Evolutionary conservation across 2,329 filamentous ascomycete genomes (phyloP).

Genomic region (Talaromyces sp.): DNA sequence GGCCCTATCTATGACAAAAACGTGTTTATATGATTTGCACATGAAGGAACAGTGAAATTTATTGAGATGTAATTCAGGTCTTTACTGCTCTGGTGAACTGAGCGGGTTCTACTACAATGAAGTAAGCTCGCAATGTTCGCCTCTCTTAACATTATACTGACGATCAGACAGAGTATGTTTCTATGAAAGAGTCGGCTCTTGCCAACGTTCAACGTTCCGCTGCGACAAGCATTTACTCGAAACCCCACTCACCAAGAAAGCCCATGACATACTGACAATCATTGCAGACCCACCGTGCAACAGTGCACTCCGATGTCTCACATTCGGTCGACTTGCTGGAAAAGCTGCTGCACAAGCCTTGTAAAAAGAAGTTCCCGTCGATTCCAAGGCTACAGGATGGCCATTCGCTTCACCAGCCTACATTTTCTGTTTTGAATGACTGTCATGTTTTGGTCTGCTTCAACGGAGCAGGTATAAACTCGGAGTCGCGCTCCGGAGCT

Average conservation of each 20-base stretch:
- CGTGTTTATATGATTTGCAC: neutral
- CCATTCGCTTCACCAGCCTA: neutral
- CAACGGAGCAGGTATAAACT: no score
- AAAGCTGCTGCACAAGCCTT: neutral
- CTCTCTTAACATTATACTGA: neutral
- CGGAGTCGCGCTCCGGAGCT: no score
- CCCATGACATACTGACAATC: neutral
- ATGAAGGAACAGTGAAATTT: neutral
- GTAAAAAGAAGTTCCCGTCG: neutral
- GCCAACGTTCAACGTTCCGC: neutral
- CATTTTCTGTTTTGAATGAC: neutral
- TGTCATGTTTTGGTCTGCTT: neutral
- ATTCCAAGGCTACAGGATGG: no score
- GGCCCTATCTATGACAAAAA: neutral
- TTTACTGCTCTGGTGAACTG: neutral
- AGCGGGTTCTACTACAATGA: neutral
- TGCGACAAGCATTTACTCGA: neutral
- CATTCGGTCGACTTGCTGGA: conserved; percentile 1
- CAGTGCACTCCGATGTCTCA: neutral
- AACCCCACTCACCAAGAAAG: neutral
- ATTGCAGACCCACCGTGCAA: neutral
- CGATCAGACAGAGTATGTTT: neutral
- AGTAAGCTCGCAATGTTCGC: neutral
- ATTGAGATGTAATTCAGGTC: neutral
- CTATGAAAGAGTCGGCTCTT: neutral